Conservation (phyloP, 2,329 filamentous ascomycete species). For the Stenocarpella maydis region DNA sequence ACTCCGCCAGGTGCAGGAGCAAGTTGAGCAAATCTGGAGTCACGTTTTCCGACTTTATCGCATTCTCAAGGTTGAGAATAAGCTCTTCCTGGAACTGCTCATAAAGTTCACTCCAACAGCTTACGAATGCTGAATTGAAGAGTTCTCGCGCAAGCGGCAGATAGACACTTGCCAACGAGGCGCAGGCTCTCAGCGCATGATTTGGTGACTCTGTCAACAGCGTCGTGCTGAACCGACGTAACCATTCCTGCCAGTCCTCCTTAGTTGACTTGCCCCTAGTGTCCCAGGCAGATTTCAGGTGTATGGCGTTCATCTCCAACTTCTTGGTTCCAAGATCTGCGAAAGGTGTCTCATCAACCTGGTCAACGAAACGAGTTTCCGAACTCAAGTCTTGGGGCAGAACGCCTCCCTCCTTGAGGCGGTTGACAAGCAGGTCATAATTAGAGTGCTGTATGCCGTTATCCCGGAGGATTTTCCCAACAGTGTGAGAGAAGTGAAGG, state of each 20-base stretch:
- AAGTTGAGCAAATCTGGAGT: constrained; percentile 95
- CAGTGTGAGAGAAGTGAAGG: constrained; percentile 89
- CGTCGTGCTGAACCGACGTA: constrained; percentile 94
- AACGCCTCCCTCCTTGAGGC: constrained; percentile 92
- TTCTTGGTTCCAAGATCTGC: constrained; percentile 91
- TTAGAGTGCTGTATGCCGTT: constrained; percentile 89
- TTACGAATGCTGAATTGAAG: constrained; percentile 99
- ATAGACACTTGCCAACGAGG: constrained; percentile 88
- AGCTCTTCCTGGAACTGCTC: constrained; percentile 97
- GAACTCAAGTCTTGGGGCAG: constrained; percentile 95
- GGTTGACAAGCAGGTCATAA: constrained; percentile 90
- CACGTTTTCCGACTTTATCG: constrained; percentile 93
- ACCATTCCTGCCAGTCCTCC: constrained; percentile 99
- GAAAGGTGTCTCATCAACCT: constrained; percentile 80
- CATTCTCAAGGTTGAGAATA: constrained; percentile 93
- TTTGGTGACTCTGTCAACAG: constrained; percentile 95
- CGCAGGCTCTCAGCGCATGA: constrained; percentile 92
- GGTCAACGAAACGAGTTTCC: constrained; percentile 79
- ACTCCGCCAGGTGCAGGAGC: constrained; percentile 94
- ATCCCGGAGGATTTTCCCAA: constrained; percentile 84
- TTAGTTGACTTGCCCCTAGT: constrained; percentile 95
- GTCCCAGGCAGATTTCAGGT: constrained; percentile 97
- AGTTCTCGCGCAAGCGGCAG: constrained; percentile 89
- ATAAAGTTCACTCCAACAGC: constrained; percentile 97
- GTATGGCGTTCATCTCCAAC: constrained; percentile 95